Conservation (phyloP, 2,329 filamentous ascomycete genomes). For the Talaromyces atroroseus region DNA sequence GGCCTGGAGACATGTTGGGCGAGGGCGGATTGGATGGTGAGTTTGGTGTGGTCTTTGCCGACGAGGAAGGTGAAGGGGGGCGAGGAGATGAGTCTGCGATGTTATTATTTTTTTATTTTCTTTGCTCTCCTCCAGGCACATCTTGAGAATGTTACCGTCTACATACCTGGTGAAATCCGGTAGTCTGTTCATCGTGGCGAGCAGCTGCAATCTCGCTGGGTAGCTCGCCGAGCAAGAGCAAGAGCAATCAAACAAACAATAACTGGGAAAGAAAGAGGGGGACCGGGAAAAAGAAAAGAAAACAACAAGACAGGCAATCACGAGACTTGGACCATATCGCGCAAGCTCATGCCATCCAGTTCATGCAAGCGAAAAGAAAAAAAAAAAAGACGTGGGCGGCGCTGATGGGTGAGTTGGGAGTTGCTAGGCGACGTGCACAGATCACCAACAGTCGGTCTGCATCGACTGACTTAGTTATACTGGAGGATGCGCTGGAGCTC, state of each 20-base stretch:
- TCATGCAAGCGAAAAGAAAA: slow-evolving; percentile 14
- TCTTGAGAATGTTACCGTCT: background rate
- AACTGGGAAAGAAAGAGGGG: background rate
- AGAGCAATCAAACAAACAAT: too few species aligned
- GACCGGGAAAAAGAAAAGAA: slow-evolving; percentile 5
- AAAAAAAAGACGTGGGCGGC: slow-evolving; percentile 26
- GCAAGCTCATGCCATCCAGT: background rate
- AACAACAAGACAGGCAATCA: background rate
- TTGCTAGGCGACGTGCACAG: background rate
- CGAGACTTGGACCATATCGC: too few species aligned
- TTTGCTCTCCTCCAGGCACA: background rate
- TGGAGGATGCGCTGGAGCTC: too few species aligned
- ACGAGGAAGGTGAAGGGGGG: slow-evolving; percentile 43
- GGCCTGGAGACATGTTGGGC: slow-evolving; percentile 41
- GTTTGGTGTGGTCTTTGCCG: slow-evolving; percentile 41
- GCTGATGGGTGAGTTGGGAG: slow-evolving; percentile 22
- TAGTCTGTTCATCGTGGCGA: slow-evolving; percentile 21
- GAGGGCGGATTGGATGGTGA: slow-evolving; percentile 43
- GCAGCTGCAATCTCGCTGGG: too few species aligned
- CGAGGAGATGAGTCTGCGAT: slow-evolving; percentile 38
- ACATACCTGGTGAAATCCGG: slow-evolving; percentile 31
- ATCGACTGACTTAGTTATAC: too few species aligned
- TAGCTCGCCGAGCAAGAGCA: too few species aligned
- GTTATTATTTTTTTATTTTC: background rate
- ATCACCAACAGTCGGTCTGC: too few species aligned